Percentiles rank a stretch among this genome's conserved stretches.
phyloP scores from a whole-genome alignment of 441 rosid species.

The Manihot esculenta region DNA sequence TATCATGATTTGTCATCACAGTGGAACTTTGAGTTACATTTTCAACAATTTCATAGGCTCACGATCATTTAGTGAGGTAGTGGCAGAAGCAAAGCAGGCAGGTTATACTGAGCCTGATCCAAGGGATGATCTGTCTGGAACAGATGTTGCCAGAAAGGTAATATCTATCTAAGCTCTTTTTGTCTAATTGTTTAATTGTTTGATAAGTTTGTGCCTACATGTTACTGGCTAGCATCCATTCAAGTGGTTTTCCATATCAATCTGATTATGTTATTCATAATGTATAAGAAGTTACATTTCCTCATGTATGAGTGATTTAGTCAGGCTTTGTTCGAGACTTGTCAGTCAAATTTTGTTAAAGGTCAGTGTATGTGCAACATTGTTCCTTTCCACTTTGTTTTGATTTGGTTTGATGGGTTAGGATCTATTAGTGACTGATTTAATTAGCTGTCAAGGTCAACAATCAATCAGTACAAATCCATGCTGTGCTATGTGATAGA shows the following conservation, averaged over 20 bases:
- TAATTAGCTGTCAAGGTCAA: not conserved
- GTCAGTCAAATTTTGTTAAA: not conserved
- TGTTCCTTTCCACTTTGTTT: not conserved
- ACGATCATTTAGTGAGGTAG: conserved; percentile 76
- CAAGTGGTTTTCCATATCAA: not conserved
- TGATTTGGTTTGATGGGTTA: not conserved
- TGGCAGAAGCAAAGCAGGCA: conserved; percentile 82
- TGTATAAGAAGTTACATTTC: not conserved
- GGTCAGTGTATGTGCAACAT: not conserved
- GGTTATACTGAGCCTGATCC: conserved; percentile 99
- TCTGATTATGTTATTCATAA: not conserved
- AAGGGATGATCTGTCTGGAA: conserved; percentile 95
- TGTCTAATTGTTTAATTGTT: not conserved
- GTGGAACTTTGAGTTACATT: conserved; percentile 94
- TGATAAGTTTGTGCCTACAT: not conserved
- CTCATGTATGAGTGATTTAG: not conserved
- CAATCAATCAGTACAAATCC: not conserved
- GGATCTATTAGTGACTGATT: not conserved
- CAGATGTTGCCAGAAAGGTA: conserved; percentile 98
- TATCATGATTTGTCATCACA: conserved; percentile 29
- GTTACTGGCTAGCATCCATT: not conserved
- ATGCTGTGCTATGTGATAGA: not conserved
- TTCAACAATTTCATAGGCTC: conserved; percentile 79
- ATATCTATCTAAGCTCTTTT: not conserved
- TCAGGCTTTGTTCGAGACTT: not conserved